Percentiles rank a stretch among this genome's conserved stretches.
Conservation (phyloP, 495 filamentous ascomycete species). For the Cenococcum geophilum region DNA sequence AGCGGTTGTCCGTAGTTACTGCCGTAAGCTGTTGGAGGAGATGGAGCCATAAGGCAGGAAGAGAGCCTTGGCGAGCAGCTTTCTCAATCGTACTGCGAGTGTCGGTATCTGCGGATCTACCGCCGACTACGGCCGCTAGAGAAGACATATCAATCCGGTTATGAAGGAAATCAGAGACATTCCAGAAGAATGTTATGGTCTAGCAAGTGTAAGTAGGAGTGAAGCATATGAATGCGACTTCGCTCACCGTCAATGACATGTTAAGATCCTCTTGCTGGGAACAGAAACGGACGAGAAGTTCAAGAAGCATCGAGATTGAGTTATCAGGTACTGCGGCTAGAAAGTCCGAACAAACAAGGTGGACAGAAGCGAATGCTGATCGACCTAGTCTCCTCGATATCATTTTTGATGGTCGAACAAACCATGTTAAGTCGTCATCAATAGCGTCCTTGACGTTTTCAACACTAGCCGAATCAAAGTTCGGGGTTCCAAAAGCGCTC, state of each 20-base stretch:
- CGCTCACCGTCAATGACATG: conserved; percentile 75
- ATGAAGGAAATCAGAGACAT: conserved; percentile 78
- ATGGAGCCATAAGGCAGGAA: conserved; percentile 73
- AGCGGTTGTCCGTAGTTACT: conserved; percentile 66
- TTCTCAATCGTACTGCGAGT: conserved; percentile 45
- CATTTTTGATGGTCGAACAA: conserved; percentile 13
- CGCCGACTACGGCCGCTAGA: conserved; percentile 42
- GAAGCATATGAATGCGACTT: background rate
- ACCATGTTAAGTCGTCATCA: background rate
- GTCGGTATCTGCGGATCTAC: conserved; percentile 41
- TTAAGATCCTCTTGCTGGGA: conserved; percentile 87
- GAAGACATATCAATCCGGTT: conserved; percentile 42
- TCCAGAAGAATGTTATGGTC: conserved; percentile 93
- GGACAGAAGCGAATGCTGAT: conserved; percentile 77
- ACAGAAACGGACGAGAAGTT: conserved; percentile 82
- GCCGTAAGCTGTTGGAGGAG: conserved; percentile 71
- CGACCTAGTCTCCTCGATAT: conserved; percentile 67
- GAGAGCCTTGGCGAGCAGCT: conserved; percentile 45
- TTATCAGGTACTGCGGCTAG: conserved; percentile 67
- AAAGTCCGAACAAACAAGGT: conserved; percentile 94
- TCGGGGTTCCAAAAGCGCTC: conserved; percentile 60
- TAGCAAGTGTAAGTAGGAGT: conserved; percentile 26
- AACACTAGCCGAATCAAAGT: background rate
- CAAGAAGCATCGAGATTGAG: conserved; percentile 76
- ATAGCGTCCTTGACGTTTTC: conserved; percentile 1